Evolutionary conservation across 2,329 filamentous ascomycete species (phyloP).

Genomic region (Fusarium longipes): DNA sequence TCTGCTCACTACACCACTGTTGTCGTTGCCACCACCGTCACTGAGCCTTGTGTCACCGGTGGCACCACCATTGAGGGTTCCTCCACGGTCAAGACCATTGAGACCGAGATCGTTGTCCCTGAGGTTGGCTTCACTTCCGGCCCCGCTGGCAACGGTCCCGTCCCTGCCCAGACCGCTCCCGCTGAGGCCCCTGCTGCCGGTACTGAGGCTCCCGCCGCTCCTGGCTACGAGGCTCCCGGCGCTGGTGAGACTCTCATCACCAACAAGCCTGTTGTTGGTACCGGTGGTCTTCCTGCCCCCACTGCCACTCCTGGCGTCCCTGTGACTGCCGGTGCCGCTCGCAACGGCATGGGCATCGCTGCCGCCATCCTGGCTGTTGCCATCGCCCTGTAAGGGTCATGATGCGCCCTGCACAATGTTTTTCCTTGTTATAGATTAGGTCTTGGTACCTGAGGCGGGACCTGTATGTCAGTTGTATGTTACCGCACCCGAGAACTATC

Average conservation of each 20-base stretch:
- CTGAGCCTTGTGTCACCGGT: constrained; percentile 62
- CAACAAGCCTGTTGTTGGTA: constrained; percentile 44
- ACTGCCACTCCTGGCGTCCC: constrained; percentile 52
- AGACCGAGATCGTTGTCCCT: constrained; percentile 65
- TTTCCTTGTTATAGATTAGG: constrained; percentile 45
- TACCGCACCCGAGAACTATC: constrained; percentile 31
- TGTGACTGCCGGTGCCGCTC: constrained; percentile 55
- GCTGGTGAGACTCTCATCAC: constrained; percentile 44
- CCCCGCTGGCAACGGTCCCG: constrained; percentile 34
- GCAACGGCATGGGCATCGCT: constrained; percentile 60
- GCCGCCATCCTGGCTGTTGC: constrained; percentile 58
- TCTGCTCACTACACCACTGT: constrained; percentile 64
- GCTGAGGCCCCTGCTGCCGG: constrained; percentile 54
- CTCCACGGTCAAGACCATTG: constrained; percentile 61
- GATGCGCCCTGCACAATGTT: constrained; percentile 39
- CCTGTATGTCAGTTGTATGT: constrained; percentile 44
- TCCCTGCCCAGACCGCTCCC: constrained; percentile 53
- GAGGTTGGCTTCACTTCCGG: constrained; percentile 62
- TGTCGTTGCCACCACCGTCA: constrained; percentile 60
- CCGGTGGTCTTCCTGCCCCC: constrained; percentile 50
- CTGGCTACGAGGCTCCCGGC: constrained; percentile 35
- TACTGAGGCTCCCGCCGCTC: constrained; percentile 26
- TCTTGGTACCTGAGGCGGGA: constrained; percentile 44
- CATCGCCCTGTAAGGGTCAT: constrained; percentile 58
- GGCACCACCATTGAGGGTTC: constrained; percentile 60